Evolutionary conservation across 345 rosid genomes (phyloP), one percentile per base, ranked within the genome.

Genomic region (Excoecaria cochinchinensis): DNA sequence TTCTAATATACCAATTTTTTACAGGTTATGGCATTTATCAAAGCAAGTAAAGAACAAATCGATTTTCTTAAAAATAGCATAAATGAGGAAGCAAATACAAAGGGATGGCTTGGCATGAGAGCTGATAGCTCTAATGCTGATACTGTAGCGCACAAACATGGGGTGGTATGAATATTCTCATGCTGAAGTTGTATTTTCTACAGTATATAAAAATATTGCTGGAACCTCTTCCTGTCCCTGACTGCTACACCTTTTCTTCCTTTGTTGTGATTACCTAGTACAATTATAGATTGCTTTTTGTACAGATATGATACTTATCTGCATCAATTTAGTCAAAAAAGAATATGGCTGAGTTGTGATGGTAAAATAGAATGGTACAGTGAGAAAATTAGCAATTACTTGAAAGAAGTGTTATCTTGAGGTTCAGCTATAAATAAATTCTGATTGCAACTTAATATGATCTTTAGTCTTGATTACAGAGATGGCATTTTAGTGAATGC

Each of bases 81-180:
- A 73, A 87, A 80, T 13, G 81, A 86, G 61, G 99, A 89, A 82
- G 78, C 84, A 65, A 92, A 82, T 69, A 78, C 90, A 12, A 96
- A 86, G 78, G 92, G 97, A 57, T 96, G 98, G 98, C 95, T 90
- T 69, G 91, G 88, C 22, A 85, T 89, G 22, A 77, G 63, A 73
- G 81, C 77, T 31, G 91, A 90, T 78, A 82, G 77, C 74, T 82
- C 87, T 52, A 93, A 89, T 77, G 84, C 86, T 69, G 99, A 93
- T 83, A 89, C 95, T 16, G 76, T 90, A 76, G 95, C 97, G 51
- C 98, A 93, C 82, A 90, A 93, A 84, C 97, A 92, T 82, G 99
- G 99, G 67, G 99, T 90, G 97, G 97, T 95, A 89, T 79, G 88
- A 53, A 63, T 52, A 36, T 76, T 60, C 69, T 78, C n/a, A 57